Percentiles rank a stretch among this genome's conserved stretches.
Evolutionary conservation across 2,329 filamentous ascomycete genomes (phyloP).

Genomic region (Didymella exigua): DNA sequence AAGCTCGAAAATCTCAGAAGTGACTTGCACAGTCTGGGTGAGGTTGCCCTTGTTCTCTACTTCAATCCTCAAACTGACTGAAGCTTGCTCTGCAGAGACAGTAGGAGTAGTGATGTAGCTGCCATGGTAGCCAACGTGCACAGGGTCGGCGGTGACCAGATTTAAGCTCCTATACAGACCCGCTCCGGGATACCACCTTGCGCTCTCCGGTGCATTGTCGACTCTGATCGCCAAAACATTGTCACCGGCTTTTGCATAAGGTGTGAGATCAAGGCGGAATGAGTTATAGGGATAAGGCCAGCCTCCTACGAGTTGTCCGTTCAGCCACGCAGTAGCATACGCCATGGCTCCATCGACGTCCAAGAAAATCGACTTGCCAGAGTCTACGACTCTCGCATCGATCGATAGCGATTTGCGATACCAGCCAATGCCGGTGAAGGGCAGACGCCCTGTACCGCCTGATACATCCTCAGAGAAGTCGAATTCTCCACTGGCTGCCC

Average conservation of each 20-base stretch:
- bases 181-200: constrained; percentile 62
- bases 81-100: constrained; percentile 55
- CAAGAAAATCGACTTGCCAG: constrained; percentile 51
- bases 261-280: constrained; percentile 59
- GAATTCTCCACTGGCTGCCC: constrained; percentile 58
- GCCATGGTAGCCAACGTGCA: constrained; percentile 57
- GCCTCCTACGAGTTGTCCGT: constrained; percentile 57
- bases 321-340: constrained; percentile 60
- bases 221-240: constrained; percentile 58
- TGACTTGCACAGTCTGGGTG: constrained; percentile 46
- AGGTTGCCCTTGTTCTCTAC: constrained; percentile 54
- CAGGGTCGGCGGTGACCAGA: constrained; percentile 56
- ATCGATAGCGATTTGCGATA: constrained; percentile 54
- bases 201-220: constrained; percentile 56
- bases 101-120: constrained; percentile 55
- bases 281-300: constrained; percentile 61
- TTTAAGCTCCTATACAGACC: constrained; percentile 62
- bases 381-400: constrained; percentile 29
- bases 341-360: constrained; percentile 61
- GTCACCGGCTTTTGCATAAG: constrained; percentile 47
- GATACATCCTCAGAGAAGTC: constrained; percentile 37
- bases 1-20: constrained; percentile 50
- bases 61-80: constrained; percentile 52
- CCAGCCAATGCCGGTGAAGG: constrained; percentile 61
- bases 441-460: constrained; percentile 54